Evolutionary conservation across 768 basidiomycete genomes (phyloP).

Genomic region (Sarcodon aspratus): DNA sequence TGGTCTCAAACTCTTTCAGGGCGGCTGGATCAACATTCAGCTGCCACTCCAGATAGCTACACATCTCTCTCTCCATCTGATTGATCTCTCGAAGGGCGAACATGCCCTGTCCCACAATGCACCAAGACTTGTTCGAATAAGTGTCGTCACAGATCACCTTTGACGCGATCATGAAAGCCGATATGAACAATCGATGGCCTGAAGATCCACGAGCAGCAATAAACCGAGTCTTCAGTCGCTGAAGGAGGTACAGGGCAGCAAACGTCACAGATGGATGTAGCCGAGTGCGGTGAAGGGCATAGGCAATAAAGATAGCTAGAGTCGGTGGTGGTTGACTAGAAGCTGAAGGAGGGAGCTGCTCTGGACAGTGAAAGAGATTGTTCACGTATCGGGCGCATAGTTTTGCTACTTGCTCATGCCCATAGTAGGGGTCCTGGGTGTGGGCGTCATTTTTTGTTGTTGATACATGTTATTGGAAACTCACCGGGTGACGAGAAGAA

Average conservation of each 20-base stretch:
- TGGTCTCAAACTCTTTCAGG: conserved; percentile 46
- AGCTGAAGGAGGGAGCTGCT: conserved; percentile 19
- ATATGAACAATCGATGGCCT: conserved; percentile 83
- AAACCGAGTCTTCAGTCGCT: conserved; percentile 83
- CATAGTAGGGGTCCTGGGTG: conserved; percentile 19
- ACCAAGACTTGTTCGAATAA: conserved; percentile 60
- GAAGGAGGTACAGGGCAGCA: conserved; percentile 58
- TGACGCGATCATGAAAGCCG: conserved; percentile 86
- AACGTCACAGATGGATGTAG: conserved; percentile 48
- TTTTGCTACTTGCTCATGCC: conserved; percentile 30
- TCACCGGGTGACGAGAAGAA: neutral
- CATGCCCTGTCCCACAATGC: conserved; percentile 51
- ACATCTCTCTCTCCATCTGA: conserved; percentile 96
- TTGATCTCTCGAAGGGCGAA: conserved; percentile 79
- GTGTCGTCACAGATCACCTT: conserved; percentile 65
- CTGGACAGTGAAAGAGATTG: conserved; percentile 32
- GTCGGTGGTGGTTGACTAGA: conserved; percentile 40
- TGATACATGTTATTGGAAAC: neutral
- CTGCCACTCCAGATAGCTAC: conserved; percentile 88
- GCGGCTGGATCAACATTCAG: conserved; percentile 61
- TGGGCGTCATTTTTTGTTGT: neutral
- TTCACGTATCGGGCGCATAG: conserved; percentile 31
- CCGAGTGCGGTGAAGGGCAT: conserved; percentile 73
- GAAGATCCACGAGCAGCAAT: conserved; percentile 85
- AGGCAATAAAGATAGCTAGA: conserved; percentile 75